Evolutionary conservation across 1,284 basidiomycete genomes (phyloP).

Genomic region (Ustilago vetiveriae): DNA sequence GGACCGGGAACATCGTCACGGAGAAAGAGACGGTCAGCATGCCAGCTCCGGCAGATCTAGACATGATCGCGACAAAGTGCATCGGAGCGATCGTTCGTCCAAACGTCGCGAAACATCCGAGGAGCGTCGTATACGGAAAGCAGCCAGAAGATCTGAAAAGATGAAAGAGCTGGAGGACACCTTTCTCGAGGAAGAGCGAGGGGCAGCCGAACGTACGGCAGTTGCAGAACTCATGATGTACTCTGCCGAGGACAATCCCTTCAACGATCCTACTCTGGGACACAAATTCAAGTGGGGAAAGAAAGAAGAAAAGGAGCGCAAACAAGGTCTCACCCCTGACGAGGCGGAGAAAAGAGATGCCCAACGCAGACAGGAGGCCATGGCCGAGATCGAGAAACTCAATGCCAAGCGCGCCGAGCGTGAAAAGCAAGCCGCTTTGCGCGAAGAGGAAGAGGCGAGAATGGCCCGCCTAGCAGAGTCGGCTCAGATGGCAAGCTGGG

Average conservation of each 20-base stretch:
- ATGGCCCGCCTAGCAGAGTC: slow-evolving; percentile 90
- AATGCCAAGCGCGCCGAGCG: slow-evolving; percentile 89
- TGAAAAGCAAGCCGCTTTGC: slow-evolving; percentile 83
- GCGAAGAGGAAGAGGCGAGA: slow-evolving; percentile 90
- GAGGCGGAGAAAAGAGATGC: slow-evolving; percentile 85
- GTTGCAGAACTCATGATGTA: slow-evolving; percentile 71
- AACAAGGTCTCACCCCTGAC: slow-evolving; percentile 80
- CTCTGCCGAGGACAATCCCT: slow-evolving; percentile 93
- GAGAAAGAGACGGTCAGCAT: slow-evolving; percentile 19
- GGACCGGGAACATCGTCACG: slow-evolving; percentile 21
- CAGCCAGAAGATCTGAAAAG: slow-evolving; percentile 48
- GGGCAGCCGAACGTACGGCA: slow-evolving; percentile 49
- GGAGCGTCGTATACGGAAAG: slow-evolving; percentile 56
- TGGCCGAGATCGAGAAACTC: slow-evolving; percentile 85
- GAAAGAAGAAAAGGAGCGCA: slow-evolving; percentile 94
- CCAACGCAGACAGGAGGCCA: slow-evolving; percentile 83
- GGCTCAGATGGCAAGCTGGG: slow-evolving; percentile 96
- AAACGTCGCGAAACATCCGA: slow-evolving; percentile 49
- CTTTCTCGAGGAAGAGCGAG: slow-evolving; percentile 36
- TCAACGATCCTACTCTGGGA: slow-evolving; percentile 91
- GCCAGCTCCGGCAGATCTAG: slow-evolving; percentile 20
- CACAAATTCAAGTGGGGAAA: slow-evolving; percentile 99
- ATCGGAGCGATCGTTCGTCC: slow-evolving; percentile 16
- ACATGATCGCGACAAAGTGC: slow-evolving; percentile 22
- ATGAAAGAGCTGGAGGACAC: slow-evolving; percentile 32